These are phyloP conservation scores for Mucor plumbeus DNA, from an alignment of 371 early-diverging fungal species.

Conservation along the genomic window DNA sequence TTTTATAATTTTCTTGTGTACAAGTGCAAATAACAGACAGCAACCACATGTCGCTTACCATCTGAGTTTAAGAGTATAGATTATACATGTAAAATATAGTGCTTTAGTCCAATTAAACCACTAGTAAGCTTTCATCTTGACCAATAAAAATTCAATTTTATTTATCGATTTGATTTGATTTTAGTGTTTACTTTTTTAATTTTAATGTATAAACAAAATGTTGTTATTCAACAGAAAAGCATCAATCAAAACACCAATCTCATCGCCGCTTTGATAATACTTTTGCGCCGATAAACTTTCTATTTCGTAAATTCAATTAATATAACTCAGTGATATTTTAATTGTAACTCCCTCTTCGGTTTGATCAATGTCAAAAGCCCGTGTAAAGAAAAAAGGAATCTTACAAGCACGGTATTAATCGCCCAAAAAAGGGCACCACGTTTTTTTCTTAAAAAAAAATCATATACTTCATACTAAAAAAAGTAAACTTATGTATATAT, in stretches of 20 bases:
- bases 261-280: background rate
- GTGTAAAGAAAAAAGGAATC: background rate
- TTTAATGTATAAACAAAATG: background rate
- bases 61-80: background rate
- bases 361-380: constrained; percentile 1
- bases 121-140: background rate
- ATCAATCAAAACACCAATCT: background rate
- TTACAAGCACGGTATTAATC: background rate
- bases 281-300: background rate
- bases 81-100: background rate
- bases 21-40: constrained; percentile 11
- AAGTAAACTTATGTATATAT: background rate
- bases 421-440: background rate
- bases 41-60: constrained; percentile 18
- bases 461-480: background rate
- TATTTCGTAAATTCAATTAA: background rate
- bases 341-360: constrained; percentile 1
- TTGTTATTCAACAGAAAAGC: background rate
- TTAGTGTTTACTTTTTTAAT: background rate
- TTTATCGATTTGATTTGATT: background rate
- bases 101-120: background rate
- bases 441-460: background rate
- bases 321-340: background rate
- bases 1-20: background rate
- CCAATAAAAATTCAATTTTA: background rate